Percentiles rank a stretch among this genome's conserved stretches.
phyloP scores from a whole-genome alignment of 805 yeast genomes.

The Saturnispora diversa region DNA sequence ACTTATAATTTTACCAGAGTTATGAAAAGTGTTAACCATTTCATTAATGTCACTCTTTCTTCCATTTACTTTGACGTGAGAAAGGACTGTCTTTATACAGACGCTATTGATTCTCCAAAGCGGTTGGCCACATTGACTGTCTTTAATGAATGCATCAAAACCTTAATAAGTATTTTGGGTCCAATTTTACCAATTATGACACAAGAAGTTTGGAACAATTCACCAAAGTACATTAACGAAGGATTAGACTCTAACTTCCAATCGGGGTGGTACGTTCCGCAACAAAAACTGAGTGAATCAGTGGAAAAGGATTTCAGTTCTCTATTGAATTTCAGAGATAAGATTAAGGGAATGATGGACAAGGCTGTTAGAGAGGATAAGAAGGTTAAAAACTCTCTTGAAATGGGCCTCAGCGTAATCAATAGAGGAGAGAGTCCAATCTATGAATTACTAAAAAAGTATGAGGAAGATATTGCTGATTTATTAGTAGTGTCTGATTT shows the following conservation, averaged over 20 bases:
- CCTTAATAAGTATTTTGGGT: conserved; percentile 59
- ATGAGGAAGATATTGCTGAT: conserved; percentile 43
- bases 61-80: conserved; percentile 79
- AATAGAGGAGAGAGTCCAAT: conserved; percentile 21
- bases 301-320: conserved; percentile 38
- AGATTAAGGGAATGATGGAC: conserved; percentile 47
- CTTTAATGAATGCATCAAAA: conserved; percentile 46
- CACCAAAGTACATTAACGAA: conserved; percentile 31
- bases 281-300: conserved; percentile 20
- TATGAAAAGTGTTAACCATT: conserved; percentile 57
- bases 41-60: conserved; percentile 68
- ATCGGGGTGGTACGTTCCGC: conserved; percentile 36
- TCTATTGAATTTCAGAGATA: conserved; percentile 42
- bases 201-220: conserved; percentile 79
- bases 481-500: conserved; percentile 59
- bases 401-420: conserved; percentile 37
- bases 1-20: conserved; percentile 61
- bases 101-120: conserved; percentile 35
- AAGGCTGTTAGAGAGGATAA: conserved; percentile 44
- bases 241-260: conserved; percentile 39
- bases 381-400: conserved; percentile 50
- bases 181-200: conserved; percentile 80
- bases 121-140: conserved; percentile 62
- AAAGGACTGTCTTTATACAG: conserved; percentile 82
- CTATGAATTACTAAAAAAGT: conserved; percentile 16